A percentile compares a stretch with the other conserved stretches of the same genome.
Evolutionary conservation across 352 stramenopile species (phyloP).

Genomic region (Phytopythium aichiense): DNA sequence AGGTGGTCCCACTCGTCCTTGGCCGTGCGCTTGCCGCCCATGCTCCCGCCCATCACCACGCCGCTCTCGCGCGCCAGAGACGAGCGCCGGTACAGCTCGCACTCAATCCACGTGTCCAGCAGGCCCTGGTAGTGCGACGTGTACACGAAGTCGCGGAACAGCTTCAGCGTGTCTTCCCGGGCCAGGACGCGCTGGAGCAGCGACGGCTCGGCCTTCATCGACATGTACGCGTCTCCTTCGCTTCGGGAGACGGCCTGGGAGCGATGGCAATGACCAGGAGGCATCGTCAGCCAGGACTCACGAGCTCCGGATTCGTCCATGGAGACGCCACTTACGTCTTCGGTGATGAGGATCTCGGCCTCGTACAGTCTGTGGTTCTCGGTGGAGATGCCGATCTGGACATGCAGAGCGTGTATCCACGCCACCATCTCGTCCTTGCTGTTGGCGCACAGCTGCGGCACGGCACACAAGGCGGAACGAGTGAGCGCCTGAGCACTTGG

Average conservation of each 20-base stretch:
- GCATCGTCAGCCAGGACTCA: not conserved
- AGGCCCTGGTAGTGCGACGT: constrained; percentile 56
- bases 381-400: constrained; percentile 73
- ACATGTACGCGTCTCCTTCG: constrained; percentile 45
- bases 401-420: constrained; percentile 78
- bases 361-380: constrained; percentile 81
- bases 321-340: constrained; percentile 49
- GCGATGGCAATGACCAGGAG: not conserved
- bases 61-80: constrained; percentile 59
- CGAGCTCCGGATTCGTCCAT: not conserved
- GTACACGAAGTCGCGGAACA: constrained; percentile 78
- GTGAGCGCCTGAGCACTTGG: not conserved
- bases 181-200: constrained; percentile 65
- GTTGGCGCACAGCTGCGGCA: constrained; percentile 54
- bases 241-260: constrained; percentile 51
- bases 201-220: constrained; percentile 43
- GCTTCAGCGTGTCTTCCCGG: constrained; percentile 71
- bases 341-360: constrained; percentile 81
- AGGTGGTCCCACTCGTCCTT: constrained; percentile 82
- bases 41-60: constrained; percentile 24
- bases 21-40: constrained; percentile 29
- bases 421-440: constrained; percentile 78
- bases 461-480: not conserved
- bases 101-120: constrained; percentile 84
- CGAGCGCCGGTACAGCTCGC: constrained; percentile 70